Conservation (phyloP, 495 filamentous ascomycete species). For the Aspergillus homomorphus region DNA sequence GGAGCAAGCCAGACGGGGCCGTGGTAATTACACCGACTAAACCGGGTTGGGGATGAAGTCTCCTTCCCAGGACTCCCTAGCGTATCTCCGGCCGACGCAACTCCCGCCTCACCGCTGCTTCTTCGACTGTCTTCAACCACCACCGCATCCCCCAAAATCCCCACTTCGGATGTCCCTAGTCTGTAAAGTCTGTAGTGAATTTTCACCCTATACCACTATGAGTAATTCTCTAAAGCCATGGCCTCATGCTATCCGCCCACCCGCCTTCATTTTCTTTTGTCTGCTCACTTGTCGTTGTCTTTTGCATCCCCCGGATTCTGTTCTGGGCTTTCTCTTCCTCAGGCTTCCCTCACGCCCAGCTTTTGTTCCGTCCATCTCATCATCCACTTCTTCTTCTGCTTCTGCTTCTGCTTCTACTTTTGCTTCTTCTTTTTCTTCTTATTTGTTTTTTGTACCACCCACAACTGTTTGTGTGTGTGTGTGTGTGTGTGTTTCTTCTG, state of each 20-base stretch:
- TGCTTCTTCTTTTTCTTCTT: slow-evolving; percentile 12
- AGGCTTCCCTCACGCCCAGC: slow-evolving; percentile 18
- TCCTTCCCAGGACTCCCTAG: slow-evolving; percentile 33
- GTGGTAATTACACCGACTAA: neutral
- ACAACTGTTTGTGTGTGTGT: neutral
- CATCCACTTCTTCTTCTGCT: slow-evolving; percentile 5
- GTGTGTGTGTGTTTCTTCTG: neutral
- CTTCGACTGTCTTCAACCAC: slow-evolving; percentile 23
- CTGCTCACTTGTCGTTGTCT: slow-evolving; percentile 9
- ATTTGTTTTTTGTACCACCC: slow-evolving; percentile 21
- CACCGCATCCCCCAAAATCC: slow-evolving; percentile 24
- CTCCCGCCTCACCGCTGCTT: slow-evolving; percentile 48
- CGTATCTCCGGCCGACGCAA: slow-evolving; percentile 34
- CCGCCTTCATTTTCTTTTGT: slow-evolving; percentile 16
- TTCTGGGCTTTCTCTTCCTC: slow-evolving; percentile 30
- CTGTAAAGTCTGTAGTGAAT: neutral
- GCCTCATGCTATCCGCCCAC: slow-evolving; percentile 29
- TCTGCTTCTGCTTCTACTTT: slow-evolving; percentile 5
- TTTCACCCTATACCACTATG: neutral
- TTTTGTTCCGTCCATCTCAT: neutral
- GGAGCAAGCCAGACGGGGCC: neutral
- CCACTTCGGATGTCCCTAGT: neutral
- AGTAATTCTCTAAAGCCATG: slow-evolving; percentile 18
- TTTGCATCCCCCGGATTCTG: slow-evolving; percentile 22
- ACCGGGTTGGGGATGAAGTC: slow-evolving; percentile 18